A percentile compares a stretch with the other conserved stretches of the same genome.
Conservation (phyloP, 371 early-diverging fungal species). For the Mucor piriformis region DNA sequence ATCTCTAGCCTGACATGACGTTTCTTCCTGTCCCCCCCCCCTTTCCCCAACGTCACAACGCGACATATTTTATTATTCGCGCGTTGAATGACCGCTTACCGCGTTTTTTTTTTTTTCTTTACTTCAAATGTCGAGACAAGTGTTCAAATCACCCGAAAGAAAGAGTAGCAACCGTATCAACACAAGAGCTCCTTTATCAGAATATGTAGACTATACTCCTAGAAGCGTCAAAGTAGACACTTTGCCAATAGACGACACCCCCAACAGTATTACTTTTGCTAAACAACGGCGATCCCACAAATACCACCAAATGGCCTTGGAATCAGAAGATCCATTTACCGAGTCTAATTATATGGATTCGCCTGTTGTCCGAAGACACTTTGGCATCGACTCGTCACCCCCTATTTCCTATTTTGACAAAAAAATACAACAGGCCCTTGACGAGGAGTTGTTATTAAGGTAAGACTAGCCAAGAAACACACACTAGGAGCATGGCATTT, state of each 20-base stretch:
- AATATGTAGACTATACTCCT: constrained; percentile 51
- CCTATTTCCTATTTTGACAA: neutral
- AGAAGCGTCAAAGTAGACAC: constrained; percentile 15
- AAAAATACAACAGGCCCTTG: neutral
- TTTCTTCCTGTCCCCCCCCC: no score
- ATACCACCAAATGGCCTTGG: constrained; percentile 37
- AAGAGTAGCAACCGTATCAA: neutral
- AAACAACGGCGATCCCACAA: constrained; percentile 32
- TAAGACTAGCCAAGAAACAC: neutral
- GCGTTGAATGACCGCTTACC: no score
- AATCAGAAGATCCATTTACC: neutral
- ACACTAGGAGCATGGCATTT: neutral
- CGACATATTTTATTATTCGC: no score
- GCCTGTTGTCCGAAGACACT: constrained; percentile 38
- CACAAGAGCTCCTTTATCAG: neutral
- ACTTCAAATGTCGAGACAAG: neutral
- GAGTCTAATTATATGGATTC: constrained; percentile 41
- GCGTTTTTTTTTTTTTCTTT: neutral
- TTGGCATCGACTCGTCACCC: constrained; percentile 32
- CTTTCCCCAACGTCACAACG: no score
- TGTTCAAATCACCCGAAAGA: constrained; percentile 3
- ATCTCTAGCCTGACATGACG: no score
- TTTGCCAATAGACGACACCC: neutral
- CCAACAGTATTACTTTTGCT: constrained; percentile 19
- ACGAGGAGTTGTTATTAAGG: neutral